Conservation (phyloP, 1,284 basidiomycete genomes). For the Golubevia sp. region DNA sequence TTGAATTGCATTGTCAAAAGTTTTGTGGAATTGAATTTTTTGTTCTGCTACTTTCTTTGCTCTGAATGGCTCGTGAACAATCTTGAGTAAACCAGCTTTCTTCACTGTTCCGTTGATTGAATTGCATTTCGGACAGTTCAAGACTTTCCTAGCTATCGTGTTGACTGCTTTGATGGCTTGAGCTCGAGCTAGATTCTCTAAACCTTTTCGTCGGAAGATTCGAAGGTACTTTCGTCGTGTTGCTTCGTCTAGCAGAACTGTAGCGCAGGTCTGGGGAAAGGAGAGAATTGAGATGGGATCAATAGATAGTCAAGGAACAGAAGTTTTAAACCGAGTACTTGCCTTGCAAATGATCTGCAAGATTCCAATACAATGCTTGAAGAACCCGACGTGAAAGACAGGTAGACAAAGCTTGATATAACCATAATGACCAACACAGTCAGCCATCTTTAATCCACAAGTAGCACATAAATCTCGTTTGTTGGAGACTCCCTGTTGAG, state of each 20-base stretch:
- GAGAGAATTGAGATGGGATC: background rate
- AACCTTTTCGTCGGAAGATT: constrained; percentile 83
- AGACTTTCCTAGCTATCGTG: constrained; percentile 81
- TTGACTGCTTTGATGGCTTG: constrained; percentile 87
- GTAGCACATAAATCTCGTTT: constrained; percentile 92
- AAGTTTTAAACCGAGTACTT: constrained; percentile 82
- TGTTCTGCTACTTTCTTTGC: constrained; percentile 91
- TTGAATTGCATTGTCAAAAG: constrained; percentile 80
- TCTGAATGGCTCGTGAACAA: constrained; percentile 96
- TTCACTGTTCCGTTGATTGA: constrained; percentile 95
- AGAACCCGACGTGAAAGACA: constrained; percentile 95
- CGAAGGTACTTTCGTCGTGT: constrained; percentile 83
- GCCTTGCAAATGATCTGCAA: constrained; percentile 72
- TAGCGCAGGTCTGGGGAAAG: constrained; percentile 79
- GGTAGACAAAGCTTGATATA: constrained; percentile 73
- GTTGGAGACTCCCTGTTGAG: constrained; percentile 83
- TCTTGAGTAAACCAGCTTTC: constrained; percentile 91
- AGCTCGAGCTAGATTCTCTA: constrained; percentile 93
- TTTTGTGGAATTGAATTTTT: constrained; percentile 83
- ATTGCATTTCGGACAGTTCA: constrained; percentile 91
- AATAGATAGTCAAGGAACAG: constrained; percentile 24
- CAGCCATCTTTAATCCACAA: constrained; percentile 86
- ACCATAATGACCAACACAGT: constrained; percentile 97
- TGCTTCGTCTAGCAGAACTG: constrained; percentile 86
- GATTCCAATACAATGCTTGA: constrained; percentile 90